phyloP scores from a whole-genome alignment of 2,329 filamentous ascomycete genomes.

The Ceratocystis alfenasii region DNA sequence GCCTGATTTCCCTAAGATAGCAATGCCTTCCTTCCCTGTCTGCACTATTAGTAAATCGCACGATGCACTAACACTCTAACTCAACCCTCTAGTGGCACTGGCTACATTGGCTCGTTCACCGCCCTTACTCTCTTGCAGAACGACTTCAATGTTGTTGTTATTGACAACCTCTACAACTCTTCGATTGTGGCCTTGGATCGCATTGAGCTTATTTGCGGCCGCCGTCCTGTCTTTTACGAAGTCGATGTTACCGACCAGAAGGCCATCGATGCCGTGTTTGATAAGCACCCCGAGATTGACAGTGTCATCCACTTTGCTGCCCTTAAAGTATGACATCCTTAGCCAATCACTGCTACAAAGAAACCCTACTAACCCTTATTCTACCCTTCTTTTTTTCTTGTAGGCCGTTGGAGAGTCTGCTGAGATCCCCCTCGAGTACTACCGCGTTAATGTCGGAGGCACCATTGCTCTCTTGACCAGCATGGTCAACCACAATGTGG shows the following conservation, averaged over 20 bases:
- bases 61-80: neutral
- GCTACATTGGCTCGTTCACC: conserved; percentile 98
- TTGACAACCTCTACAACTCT: conserved; percentile 96
- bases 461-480: conserved; percentile 74
- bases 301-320: conserved; percentile 98
- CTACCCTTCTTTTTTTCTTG: neutral
- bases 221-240: conserved; percentile 73
- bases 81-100: conserved; percentile 61
- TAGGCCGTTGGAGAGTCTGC: conserved; percentile 91
- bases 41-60: conserved; percentile 14
- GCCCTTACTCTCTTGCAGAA: conserved; percentile 81
- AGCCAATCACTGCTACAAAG: conserved; percentile 7
- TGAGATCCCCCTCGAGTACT: conserved; percentile 94
- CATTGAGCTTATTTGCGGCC: conserved; percentile 86
- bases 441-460: conserved; percentile 89
- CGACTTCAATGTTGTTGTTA: conserved; percentile 91
- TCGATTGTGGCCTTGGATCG: conserved; percentile 83
- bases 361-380: conserved; percentile 19
- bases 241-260: conserved; percentile 79
- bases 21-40: conserved; percentile 24
- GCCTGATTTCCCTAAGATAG: conserved; percentile 15
- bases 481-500: conserved; percentile 82
- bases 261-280: conserved; percentile 75
- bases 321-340: conserved; percentile 57
- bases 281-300: conserved; percentile 83